Base-by-base conservation (phyloP, 108 stramenopile species). In the Parietichytrium sp. region DNA sequence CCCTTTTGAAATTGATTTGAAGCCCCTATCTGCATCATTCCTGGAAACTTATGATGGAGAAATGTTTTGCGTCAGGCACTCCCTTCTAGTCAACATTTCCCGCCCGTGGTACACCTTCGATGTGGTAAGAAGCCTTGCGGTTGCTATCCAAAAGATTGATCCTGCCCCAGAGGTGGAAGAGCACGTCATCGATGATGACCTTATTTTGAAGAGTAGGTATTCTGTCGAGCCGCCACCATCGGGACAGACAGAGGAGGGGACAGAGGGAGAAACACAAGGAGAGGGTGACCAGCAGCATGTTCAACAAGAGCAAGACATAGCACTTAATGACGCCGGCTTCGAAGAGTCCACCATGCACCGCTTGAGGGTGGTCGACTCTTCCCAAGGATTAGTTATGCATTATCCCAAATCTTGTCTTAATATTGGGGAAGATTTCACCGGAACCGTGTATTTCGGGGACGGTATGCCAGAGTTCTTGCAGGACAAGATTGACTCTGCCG, bases 91-190 rank as follows among this genome's bases (percentile, higher is more conserved):
- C 42, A 72, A 31, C 42, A n/a, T 72, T 4, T 2, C n/a, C 6
- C 55, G 55, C 55, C 55, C 55, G 4, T 72, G 55, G 55, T 72
- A 45, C 15, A 72, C 55, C 55, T 72, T 72, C 45, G 55, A 72
- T 25, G 55, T 72, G 8, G 45, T 72, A 42, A 31, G 55, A 1
- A 72, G 55, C 55, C 36, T 45, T 18, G 45, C 55, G 29, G n/a
- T 72, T 13, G 31, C 55, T 4, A 72, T 72, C 42, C 55, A 72
- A 16, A 23, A 31, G 31, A 0, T 72, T 13, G 45, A n/a, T 42
- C 4, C 31, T 10, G 55, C 55, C 20, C 55, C 55, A 8, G 31
- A 0, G 18, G 55, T 4, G 55, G 20, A 4, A 7, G 10, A 31
- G 55, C 55, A 33, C 38, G 45, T 23, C 8, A n/a, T 20, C 45